Evolutionary conservation across 2,329 filamentous ascomycete genomes (phyloP).

Genomic region (Ceratocystis cacaofunesta): DNA sequence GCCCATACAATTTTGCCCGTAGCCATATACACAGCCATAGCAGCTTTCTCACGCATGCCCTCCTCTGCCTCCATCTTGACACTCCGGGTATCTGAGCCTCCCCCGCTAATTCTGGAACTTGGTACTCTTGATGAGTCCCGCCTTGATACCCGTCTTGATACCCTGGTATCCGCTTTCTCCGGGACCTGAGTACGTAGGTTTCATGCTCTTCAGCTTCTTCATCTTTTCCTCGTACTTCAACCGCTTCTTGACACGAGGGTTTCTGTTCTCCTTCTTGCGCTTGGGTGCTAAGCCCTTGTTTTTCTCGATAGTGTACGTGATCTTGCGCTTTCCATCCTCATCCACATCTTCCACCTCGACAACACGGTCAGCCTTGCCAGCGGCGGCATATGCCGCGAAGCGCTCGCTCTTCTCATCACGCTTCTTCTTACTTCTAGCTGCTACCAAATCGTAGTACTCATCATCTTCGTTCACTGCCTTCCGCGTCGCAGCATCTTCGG

Average conservation of each 20-base stretch:
- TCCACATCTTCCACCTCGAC: conserved; percentile 56
- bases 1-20: conserved; percentile 16
- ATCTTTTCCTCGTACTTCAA: conserved; percentile 92
- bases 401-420: conserved; percentile 54
- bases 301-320: conserved; percentile 88
- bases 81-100: not conserved
- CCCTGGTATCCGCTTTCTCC: conserved; percentile 75
- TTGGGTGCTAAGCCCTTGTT: conserved; percentile 89
- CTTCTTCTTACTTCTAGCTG: conserved; percentile 53
- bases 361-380: conserved; percentile 48
- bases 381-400: conserved; percentile 41
- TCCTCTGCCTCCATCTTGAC: not conserved
- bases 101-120: conserved; percentile 48
- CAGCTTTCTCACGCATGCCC: not conserved
- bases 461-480: conserved; percentile 52
- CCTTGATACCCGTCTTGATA: conserved; percentile 92
- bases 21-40: not conserved
- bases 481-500: conserved; percentile 10
- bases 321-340: conserved; percentile 76
- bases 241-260: conserved; percentile 95
- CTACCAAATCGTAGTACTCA: conserved; percentile 84
- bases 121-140: conserved; percentile 77
- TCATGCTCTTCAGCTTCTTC: conserved; percentile 88
- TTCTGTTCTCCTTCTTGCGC: conserved; percentile 85
- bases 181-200: conserved; percentile 72